Evolutionary conservation across 2,329 filamentous ascomycete species (phyloP), one percentile per base, ranked within the genome.

Genomic region (Stenocarpella maydis): DNA sequence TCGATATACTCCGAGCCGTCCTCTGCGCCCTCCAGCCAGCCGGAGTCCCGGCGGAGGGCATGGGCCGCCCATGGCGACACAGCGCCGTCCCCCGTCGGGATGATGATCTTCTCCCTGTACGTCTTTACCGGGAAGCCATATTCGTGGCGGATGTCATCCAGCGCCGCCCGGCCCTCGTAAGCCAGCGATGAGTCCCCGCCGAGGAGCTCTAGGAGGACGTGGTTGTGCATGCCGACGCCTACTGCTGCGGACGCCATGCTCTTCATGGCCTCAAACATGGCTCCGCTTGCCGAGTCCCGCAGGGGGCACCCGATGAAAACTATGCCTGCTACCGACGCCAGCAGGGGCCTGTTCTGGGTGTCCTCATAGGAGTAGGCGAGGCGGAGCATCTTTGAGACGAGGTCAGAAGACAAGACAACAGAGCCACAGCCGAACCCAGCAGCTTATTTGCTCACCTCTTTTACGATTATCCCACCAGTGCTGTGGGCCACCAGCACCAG

Each of bases 51-150:
- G 5, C 74, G 72, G 1, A 78, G 68, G 3, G 72, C 73, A 14
- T 71, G 52, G 14, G 68, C 60, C 4, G 55, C 43, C 58, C 67
- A 47, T 14, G 55, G 63, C 28, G 8, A 21, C 15, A 39, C 14
- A 7, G 17, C 65, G 58, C 49, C n/a, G 28, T 63, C 58, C n/a
- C 24, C 60, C 6, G 52, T 50, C n/a, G 39, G 64, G 71, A 73
- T 55, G 2, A 63, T 39, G 21, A 55, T 49, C 7, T 54, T 65
- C 67, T 79, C 77, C 34, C 78, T 75, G 31, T 76, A 79, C 0
- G 75, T 77, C 72, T 77, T 78, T n/a, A 78, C 77, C 2, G 61
- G 68, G 66, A 79, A 78, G 53, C 78, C 78, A 63, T 77, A 78
- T 28, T 76, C 74, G 24, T 77, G 77, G 76, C 78, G 78, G 31